These are phyloP conservation scores for Chenopodium berlandieri DNA, from an alignment of 148 eudicot species.

Conservation along the genomic window DNA sequence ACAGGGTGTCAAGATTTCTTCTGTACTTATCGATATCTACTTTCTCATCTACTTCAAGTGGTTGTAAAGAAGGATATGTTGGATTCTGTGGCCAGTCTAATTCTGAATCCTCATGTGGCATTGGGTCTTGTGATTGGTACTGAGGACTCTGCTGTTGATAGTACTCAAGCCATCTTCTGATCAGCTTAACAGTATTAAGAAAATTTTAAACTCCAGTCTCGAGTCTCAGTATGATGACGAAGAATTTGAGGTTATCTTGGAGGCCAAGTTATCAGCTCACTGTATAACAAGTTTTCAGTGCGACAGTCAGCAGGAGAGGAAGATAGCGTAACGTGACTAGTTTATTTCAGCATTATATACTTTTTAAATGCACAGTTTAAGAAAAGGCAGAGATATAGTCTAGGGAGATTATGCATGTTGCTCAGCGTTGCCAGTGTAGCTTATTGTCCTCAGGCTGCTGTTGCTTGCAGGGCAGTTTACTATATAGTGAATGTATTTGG, in stretches of 20 bases:
- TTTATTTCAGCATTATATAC: not conserved
- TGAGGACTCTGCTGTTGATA: slow-evolving; percentile 21
- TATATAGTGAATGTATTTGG: not conserved
- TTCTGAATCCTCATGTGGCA: slow-evolving; percentile 39
- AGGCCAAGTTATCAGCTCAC: slow-evolving; percentile 29
- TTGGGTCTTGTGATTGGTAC: slow-evolving; percentile 19
- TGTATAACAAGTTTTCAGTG: slow-evolving; percentile 19
- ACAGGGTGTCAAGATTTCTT: slow-evolving; percentile 43
- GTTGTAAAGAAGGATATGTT: slow-evolving; percentile 40
- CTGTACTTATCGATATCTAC: slow-evolving; percentile 41
- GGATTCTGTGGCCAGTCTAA: slow-evolving; percentile 49
- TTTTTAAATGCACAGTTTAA: not conserved
- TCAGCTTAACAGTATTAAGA: slow-evolving; percentile 25
- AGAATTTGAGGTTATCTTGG: slow-evolving; percentile 27
- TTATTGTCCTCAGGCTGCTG: not conserved
- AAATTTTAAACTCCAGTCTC: slow-evolving; percentile 21
- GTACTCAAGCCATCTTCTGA: slow-evolving; percentile 22
- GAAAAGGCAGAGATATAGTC: not conserved
- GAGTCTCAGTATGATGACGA: slow-evolving; percentile 25
- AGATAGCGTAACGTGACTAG: not conserved
- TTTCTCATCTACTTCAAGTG: slow-evolving; percentile 50
- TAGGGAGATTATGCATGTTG: not conserved
- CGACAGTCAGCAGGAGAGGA: slow-evolving; percentile 41
- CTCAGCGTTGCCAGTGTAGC: not conserved
- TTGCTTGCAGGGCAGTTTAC: not conserved